A percentile compares a stretch with the other conserved stretches of the same genome.
phyloP scores from a whole-genome alignment of 805 yeast species.

The Cyberlindnera meyerae region DNA sequence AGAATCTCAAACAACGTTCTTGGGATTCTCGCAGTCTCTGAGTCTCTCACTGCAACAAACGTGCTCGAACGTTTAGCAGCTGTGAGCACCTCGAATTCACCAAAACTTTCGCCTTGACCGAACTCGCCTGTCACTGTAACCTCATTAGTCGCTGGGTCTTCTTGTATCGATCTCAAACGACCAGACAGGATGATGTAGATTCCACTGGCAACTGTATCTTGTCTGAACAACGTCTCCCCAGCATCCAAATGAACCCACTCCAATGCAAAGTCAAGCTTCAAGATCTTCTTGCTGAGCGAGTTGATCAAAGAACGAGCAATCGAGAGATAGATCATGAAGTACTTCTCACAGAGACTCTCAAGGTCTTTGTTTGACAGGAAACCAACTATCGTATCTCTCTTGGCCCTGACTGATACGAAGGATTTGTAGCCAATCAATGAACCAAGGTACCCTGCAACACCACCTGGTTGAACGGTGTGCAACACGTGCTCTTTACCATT shows the following conservation, averaged over 20 bases:
- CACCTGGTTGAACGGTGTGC: slow-evolving; percentile 67
- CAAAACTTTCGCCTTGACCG: slow-evolving; percentile 93
- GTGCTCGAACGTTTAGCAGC: slow-evolving; percentile 66
- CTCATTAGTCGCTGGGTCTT: slow-evolving; percentile 23
- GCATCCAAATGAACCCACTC: slow-evolving; percentile 95
- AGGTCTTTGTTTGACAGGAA: slow-evolving; percentile 58
- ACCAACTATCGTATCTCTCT: slow-evolving; percentile 62
- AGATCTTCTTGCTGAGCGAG: slow-evolving; percentile 60
- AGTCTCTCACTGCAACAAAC: slow-evolving; percentile 83
- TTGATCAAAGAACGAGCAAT: slow-evolving; percentile 69
- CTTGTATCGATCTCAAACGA: slow-evolving; percentile 57
- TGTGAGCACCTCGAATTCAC: slow-evolving; percentile 91
- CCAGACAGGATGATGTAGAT: slow-evolving; percentile 88
- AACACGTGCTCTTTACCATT: slow-evolving; percentile 35
- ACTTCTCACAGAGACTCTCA: slow-evolving; percentile 65
- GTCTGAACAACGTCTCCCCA: slow-evolving; percentile 72
- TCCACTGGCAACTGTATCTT: slow-evolving; percentile 86
- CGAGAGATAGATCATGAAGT: slow-evolving; percentile 69
- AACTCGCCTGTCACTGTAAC: slow-evolving; percentile 57
- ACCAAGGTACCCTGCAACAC: slow-evolving; percentile 83
- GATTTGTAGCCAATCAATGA: slow-evolving; percentile 76
- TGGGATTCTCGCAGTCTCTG: slow-evolving; percentile 92
- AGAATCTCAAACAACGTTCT: slow-evolving; percentile 81
- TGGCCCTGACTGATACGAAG: slow-evolving; percentile 63
- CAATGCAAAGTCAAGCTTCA: slow-evolving; percentile 81